Conservation (phyloP, 441 rosid species). For the Monsonia emarginata region DNA sequence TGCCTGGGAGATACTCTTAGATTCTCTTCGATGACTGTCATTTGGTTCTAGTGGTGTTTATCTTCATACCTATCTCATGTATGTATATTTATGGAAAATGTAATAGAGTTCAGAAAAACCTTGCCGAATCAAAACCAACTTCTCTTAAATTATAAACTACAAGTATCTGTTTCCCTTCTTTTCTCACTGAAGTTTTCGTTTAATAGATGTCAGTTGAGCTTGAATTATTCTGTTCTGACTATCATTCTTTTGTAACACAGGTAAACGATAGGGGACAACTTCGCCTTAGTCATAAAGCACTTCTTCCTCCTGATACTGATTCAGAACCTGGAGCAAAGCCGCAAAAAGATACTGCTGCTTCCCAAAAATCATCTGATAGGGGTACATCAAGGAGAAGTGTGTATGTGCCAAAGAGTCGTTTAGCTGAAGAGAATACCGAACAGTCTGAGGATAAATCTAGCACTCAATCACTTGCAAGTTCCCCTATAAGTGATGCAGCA, state of each 20-base stretch:
- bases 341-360: slow-evolving; percentile 23
- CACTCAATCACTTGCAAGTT: slow-evolving; percentile 21
- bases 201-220: background rate
- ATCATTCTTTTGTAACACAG: slow-evolving; percentile 29
- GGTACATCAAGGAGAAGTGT: slow-evolving; percentile 29
- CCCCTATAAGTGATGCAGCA: slow-evolving; percentile 28
- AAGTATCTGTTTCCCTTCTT: too few species aligned
- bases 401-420: slow-evolving; percentile 30
- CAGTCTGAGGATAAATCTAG: slow-evolving; percentile 20
- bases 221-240: background rate
- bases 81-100: too few species aligned
- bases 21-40: too few species aligned
- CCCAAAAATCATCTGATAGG: slow-evolving; percentile 26
- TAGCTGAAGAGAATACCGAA: slow-evolving; percentile 31
- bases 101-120: too few species aligned
- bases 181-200: background rate
- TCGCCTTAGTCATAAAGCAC: slow-evolving; percentile 75
- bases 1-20: too few species aligned
- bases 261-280: slow-evolving; percentile 94
- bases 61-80: too few species aligned
- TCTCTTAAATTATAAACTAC: background rate
- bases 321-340: slow-evolving; percentile 33
- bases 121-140: background rate
- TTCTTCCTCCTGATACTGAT: slow-evolving; percentile 59
- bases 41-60: too few species aligned